Evolutionary conservation across 495 filamentous ascomycete species (phyloP), one percentile per base, ranked within the genome.

Genomic region (Cetradonia linearis): DNA sequence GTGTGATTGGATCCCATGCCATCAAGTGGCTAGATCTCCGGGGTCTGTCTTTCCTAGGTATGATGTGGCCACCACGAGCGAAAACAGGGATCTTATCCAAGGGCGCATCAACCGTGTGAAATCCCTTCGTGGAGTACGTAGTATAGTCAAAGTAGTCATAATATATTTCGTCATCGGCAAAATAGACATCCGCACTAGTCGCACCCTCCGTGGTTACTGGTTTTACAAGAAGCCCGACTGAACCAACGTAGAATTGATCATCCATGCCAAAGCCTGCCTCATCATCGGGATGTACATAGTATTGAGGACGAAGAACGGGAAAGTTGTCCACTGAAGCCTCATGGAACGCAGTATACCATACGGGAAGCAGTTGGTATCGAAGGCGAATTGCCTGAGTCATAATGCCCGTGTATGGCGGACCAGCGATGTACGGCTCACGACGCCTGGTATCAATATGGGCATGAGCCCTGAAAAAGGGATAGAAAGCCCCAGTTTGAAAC

Each of bases 271-370:
- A 91, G 47, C 89, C 90, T 52, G 76, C 76, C 70, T 94, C 90
- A 66, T 95, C 90, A 23, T 76, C 71, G 0, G 93, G 93, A 68
- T 93, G 88, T 27, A 88, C 85, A 71, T 90, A 95, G 74, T 87
- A 96, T 68, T 95, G 86, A 13, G 92, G 92, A 46, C 88, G 79
- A 62, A 96, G 76, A 68, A 98, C 90, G 9, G 92, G 92, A 30
- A 82, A 86, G 46, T 91, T 92, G 47, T 86, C 84, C 36, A 83
- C 76, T 62, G 84, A 83, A 9, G 92, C 89, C 67, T 93, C 85
- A 60, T 91, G 88, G 80, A 96, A 98, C 25, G 90, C 90, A 10
- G 93, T 96, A 68, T 98, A 98, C 93, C 93, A 96, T 14, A 87
- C 82, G 5, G 92, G 92, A 27, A 98, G 80, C 53, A 98, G 78